A percentile compares a stretch with the other conserved stretches of the same genome.
phyloP scores from a whole-genome alignment of 2,329 filamentous ascomycete genomes.

The Zalaria sp. region DNA sequence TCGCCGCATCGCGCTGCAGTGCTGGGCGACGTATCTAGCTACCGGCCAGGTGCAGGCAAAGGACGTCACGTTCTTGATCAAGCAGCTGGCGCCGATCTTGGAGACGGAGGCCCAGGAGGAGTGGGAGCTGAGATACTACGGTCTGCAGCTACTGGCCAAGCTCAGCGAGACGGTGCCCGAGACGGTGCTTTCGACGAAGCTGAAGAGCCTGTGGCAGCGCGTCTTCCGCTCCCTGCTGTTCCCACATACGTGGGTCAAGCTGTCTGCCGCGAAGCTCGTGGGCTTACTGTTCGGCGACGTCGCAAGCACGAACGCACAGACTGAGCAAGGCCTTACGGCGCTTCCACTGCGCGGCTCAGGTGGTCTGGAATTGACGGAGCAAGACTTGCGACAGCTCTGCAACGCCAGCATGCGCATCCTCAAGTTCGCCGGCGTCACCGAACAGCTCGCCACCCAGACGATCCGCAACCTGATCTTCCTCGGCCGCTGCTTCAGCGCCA shows the following conservation, averaged over 20 bases:
- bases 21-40: slow-evolving; percentile 74
- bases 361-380: slow-evolving; percentile 52
- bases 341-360: slow-evolving; percentile 54
- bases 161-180: slow-evolving; percentile 54
- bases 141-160: slow-evolving; percentile 54
- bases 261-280: slow-evolving; percentile 59
- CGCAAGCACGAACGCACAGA: slow-evolving; percentile 44
- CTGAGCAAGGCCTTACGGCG: slow-evolving; percentile 33
- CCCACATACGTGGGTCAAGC: slow-evolving; percentile 59
- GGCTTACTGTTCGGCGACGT: slow-evolving; percentile 71
- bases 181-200: slow-evolving; percentile 45
- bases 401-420: slow-evolving; percentile 45
- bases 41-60: slow-evolving; percentile 47
- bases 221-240: slow-evolving; percentile 52
- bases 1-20: slow-evolving; percentile 59
- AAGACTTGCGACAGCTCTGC: slow-evolving; percentile 47
- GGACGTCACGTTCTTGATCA: slow-evolving; percentile 48
- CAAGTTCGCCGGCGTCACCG: slow-evolving; percentile 39
- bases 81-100: slow-evolving; percentile 36
- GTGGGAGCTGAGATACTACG: slow-evolving; percentile 61
- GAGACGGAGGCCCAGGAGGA: slow-evolving; percentile 36
- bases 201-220: slow-evolving; percentile 54
- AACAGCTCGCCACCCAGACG: slow-evolving; percentile 63
- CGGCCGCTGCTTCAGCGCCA: slow-evolving; percentile 48
- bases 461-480: slow-evolving; percentile 76